Percentiles rank a stretch among this genome's conserved stretches.
Conservation (phyloP, 2,329 filamentous ascomycete genomes). For the Fonsecaea multimorphosa region DNA sequence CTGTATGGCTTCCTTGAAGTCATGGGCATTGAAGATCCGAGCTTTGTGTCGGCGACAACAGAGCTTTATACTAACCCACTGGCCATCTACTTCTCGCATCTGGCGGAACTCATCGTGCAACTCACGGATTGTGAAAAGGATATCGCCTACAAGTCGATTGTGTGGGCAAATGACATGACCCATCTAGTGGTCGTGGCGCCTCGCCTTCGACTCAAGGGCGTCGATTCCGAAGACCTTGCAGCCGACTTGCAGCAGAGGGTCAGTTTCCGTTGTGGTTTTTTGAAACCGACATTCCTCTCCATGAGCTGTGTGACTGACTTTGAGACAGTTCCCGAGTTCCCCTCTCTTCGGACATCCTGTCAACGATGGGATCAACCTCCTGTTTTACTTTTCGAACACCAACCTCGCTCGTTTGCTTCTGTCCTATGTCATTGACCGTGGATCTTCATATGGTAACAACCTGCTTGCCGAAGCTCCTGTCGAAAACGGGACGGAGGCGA, state of each 20-base stretch:
- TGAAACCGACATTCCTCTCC: not conserved
- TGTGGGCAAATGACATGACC: conserved; percentile 84
- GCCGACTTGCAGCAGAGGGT: conserved; percentile 49
- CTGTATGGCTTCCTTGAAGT: conserved; percentile 39
- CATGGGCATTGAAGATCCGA: conserved; percentile 35
- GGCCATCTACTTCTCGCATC: conserved; percentile 79
- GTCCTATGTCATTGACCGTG: conserved; percentile 70
- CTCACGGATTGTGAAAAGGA: conserved; percentile 73
- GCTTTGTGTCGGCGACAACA: conserved; percentile 33
- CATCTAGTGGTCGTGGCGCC: conserved; percentile 80
- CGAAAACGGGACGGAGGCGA: conserved; percentile 62
- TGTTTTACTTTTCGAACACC: conserved; percentile 77
- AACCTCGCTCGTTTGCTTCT: conserved; percentile 71
- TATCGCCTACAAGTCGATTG: conserved; percentile 75
- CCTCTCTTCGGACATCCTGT: conserved; percentile 74
- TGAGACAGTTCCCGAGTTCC: conserved; percentile 69
- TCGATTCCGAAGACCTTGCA: conserved; percentile 68
- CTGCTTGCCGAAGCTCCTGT: conserved; percentile 66
- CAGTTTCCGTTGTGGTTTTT: not conserved
- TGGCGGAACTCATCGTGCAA: conserved; percentile 70
- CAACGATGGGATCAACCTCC: conserved; percentile 70
- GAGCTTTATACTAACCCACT: conserved; percentile 67
- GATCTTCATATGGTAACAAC: conserved; percentile 69
- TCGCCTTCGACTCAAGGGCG: conserved; percentile 77
- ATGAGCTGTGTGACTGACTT: not conserved